Evolutionary conservation across 2,329 filamentous ascomycete genomes (phyloP).

Genomic region (Teratosphaeria nubilosa): DNA sequence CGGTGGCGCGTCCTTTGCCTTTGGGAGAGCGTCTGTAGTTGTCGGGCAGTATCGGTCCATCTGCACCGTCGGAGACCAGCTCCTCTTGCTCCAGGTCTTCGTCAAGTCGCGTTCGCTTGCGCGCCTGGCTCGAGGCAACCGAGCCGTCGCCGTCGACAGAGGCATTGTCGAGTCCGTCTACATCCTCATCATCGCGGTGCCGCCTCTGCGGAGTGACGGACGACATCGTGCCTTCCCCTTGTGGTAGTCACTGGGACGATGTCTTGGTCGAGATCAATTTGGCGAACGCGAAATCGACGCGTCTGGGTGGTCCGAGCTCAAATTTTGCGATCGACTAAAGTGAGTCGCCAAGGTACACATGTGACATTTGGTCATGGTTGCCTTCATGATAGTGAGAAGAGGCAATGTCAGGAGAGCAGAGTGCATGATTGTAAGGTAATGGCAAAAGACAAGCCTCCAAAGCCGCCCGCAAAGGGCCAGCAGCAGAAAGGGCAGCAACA

Average conservation of each 20-base stretch:
- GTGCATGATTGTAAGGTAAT: constrained; percentile 1
- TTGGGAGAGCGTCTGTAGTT: constrained; percentile 25
- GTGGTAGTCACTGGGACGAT: background rate
- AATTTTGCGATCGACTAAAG: background rate
- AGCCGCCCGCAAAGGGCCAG: background rate
- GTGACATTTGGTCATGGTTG: background rate
- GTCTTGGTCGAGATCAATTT: background rate
- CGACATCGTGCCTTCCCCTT: constrained; percentile 1
- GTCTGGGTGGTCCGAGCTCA: background rate
- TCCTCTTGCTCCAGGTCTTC: constrained; percentile 1
- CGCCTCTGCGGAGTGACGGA: constrained; percentile 11
- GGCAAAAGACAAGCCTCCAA: background rate
- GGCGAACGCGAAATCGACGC: background rate
- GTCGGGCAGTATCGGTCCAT: constrained; percentile 20
- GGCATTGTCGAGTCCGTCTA: constrained; percentile 2
- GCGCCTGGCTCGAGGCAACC: constrained; percentile 1
- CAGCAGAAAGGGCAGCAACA: constrained; percentile 6
- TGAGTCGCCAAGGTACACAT: background rate
- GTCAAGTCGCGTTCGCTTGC: constrained; percentile 10
- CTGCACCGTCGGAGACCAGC: background rate
- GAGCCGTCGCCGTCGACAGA: constrained; percentile 4
- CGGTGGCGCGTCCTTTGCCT: constrained; percentile 6
- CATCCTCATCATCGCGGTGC: constrained; percentile 6
- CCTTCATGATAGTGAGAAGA: background rate
- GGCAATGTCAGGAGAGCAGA: background rate